A percentile compares a stretch with the other conserved stretches of the same genome.
These are phyloP conservation scores for Leucocoprinus sp. DNA, from an alignment of 768 basidiomycete genomes.

Conservation along the genomic window DNA sequence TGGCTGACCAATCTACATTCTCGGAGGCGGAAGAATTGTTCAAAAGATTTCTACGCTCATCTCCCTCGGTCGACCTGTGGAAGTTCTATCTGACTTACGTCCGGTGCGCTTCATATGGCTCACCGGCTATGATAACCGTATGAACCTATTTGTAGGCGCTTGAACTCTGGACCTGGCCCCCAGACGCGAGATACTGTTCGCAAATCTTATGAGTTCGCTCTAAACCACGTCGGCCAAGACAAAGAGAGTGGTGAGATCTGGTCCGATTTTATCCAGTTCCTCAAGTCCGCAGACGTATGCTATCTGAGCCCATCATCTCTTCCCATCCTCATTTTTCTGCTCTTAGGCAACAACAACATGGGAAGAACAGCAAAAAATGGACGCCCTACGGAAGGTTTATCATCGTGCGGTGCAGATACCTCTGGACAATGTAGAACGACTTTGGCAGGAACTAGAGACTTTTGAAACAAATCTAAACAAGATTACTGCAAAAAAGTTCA, in stretches of 20 bases:
- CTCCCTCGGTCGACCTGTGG: conserved; percentile 87
- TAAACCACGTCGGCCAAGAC: conserved; percentile 85
- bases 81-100: conserved; percentile 92
- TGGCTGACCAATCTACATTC: conserved; percentile 56
- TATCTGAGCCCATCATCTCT: not conserved
- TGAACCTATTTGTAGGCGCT: conserved; percentile 36
- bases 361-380: conserved; percentile 96
- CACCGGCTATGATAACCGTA: conserved; percentile 11
- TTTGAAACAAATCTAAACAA: conserved; percentile 88
- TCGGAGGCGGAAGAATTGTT: conserved; percentile 83
- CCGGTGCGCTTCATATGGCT: conserved; percentile 44
- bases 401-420: conserved; percentile 93
- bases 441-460: conserved; percentile 91
- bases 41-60: conserved; percentile 75
- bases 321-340: not conserved
- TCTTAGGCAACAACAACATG: conserved; percentile 68
- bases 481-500: conserved; percentile 94
- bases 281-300: conserved; percentile 71
- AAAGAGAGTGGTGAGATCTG: conserved; percentile 90
- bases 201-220: conserved; percentile 89
- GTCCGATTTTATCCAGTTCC: conserved; percentile 88
- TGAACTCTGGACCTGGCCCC: conserved; percentile 46
- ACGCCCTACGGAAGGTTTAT: conserved; percentile 83
- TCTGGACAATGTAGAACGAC: conserved; percentile 81
- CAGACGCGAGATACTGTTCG: conserved; percentile 68